A percentile compares a stretch with the other conserved stretches of the same genome.
Conservation (phyloP, 192 early-diverging fungal species). For the Rhizophlyctis rosea region DNA sequence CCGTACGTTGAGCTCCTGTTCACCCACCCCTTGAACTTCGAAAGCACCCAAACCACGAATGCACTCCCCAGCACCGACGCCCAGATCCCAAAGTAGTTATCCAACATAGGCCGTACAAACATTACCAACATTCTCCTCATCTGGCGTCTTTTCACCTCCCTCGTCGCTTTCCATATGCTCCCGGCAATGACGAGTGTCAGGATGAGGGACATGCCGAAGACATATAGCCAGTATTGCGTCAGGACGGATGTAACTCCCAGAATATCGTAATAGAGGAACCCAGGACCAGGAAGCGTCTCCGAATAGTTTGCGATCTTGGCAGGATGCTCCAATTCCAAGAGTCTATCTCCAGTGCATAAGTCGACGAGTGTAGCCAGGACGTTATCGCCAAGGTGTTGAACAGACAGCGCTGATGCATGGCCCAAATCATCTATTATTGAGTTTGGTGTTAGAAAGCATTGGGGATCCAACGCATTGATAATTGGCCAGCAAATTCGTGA, state of each 20-base stretch:
- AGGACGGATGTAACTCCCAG: constrained; percentile 19
- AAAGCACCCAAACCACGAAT: constrained; percentile 15
- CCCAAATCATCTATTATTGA: constrained; percentile 39
- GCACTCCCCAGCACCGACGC: constrained; percentile 6
- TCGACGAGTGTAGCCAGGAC: constrained; percentile 24
- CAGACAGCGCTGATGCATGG: constrained; percentile 27
- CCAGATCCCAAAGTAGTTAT: constrained; percentile 26
- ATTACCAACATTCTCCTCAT: constrained; percentile 11
- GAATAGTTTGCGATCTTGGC: background rate
- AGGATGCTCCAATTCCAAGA: no score
- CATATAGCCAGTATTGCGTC: constrained; percentile 11
- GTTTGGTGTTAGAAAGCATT: no score
- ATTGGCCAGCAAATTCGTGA: no score
- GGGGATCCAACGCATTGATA: no score
- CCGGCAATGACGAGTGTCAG: constrained; percentile 13
- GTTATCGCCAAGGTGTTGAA: constrained; percentile 49
- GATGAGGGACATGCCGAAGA: constrained; percentile 16
- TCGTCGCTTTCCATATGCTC: constrained; percentile 12
- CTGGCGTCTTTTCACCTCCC: constrained; percentile 15
- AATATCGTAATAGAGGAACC: constrained; percentile 43
- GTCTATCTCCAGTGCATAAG: constrained; percentile 14
- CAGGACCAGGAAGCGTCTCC: constrained; percentile 11
- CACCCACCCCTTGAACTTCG: constrained; percentile 18
- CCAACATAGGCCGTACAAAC: constrained; percentile 27
- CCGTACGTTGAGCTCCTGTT: constrained; percentile 45